Base-by-base conservation (phyloP, 495 filamentous ascomycete species). In the Penicillium desertorum region DNA sequence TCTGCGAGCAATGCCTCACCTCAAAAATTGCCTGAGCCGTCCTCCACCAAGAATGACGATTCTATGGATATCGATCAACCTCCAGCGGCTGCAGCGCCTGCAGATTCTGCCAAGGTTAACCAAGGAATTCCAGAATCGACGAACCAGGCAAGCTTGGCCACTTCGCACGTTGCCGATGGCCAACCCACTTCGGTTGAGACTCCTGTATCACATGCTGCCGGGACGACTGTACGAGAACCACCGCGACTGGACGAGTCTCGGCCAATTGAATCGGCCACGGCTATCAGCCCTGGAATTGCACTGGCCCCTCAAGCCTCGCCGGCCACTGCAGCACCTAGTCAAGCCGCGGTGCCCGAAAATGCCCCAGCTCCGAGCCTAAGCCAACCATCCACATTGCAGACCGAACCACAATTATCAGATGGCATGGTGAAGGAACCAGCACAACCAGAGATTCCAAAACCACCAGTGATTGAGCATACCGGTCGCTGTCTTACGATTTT, bases 401-500 rank as follows among this genome's bases (percentile, higher is more conserved):
- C 16, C 32, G 43, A 32, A 53, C 23, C 32, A 32, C 54, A 41
- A 48, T 29, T 14, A 27, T 45, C 62, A 57, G 51, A 45, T 55
- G 56, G 42, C 27, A 27, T 54, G 47, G 54, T 41, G 44, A 59
- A 57, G 23, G 49, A 55, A 29, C 43, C 63, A 32, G 45, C 42
- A 27, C 62, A 60, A 51, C 63, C 66, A 0, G 60, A 63, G 55
- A 43, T 62, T 14, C 72, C 71, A 52, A 58, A 66, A 42, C 54
- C 65, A 30, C 72, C 71, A 53, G 68, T 79, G 23, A 74, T 79
- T 47, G 80, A 84, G 61, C 62, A 81, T 32, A 79, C 77, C 12
- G 79, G 74, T 41, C 76, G 80, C 45, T 79, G 71, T 42, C 60
- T 85, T 17, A 78, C 83, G 9, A 71, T 82, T 30, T 70, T 85